A percentile compares a stretch with the other conserved stretches of the same genome.
These are phyloP conservation scores for Sindora glabra DNA, from an alignment of 306 rosid species.

Conservation along the genomic window DNA sequence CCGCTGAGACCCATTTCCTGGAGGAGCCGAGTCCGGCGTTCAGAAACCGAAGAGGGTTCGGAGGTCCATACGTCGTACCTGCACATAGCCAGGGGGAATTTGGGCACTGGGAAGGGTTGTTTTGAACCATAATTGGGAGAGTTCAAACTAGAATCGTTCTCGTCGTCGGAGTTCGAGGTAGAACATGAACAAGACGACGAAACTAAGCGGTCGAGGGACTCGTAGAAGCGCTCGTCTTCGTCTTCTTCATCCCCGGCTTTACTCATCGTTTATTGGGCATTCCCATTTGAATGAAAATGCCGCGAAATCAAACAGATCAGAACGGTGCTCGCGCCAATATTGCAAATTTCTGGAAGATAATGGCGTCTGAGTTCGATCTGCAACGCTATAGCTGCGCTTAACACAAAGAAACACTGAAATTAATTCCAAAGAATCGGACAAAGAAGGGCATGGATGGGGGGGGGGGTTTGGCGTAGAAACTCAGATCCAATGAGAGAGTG, in stretches of 20 bases:
- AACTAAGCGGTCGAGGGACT: slow-evolving; percentile 77
- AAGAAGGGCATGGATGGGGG: slow-evolving; percentile 1
- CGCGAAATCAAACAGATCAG: slow-evolving; percentile 35
- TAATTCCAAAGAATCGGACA: slow-evolving; percentile 27
- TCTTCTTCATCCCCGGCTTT: slow-evolving; percentile 42
- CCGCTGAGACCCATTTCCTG: slow-evolving; percentile 64
- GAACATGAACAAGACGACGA: slow-evolving; percentile 88
- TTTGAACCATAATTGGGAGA: slow-evolving; percentile 44
- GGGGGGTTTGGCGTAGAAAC: slow-evolving; percentile 28
- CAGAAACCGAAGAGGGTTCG: slow-evolving; percentile 80
- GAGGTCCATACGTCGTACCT: slow-evolving; percentile 91
- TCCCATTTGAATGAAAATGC: slow-evolving; percentile 68
- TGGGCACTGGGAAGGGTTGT: slow-evolving; percentile 35
- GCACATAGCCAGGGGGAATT: slow-evolving; percentile 49
- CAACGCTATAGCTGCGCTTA: background rate
- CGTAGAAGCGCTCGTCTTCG: slow-evolving; percentile 72
- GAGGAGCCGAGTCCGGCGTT: slow-evolving; percentile 74
- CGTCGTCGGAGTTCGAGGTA: slow-evolving; percentile 56
- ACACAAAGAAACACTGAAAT: background rate
- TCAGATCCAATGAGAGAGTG: slow-evolving; percentile 46
- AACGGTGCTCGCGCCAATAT: background rate
- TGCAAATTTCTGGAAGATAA: background rate
- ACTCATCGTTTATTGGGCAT: slow-evolving; percentile 80
- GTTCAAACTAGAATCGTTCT: slow-evolving; percentile 15
- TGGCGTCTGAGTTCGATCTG: slow-evolving; percentile 2